These are phyloP conservation scores for Volvox reticuliferus DNA, from an alignment of 139 green algal genomes.

Conservation along the genomic window DNA sequence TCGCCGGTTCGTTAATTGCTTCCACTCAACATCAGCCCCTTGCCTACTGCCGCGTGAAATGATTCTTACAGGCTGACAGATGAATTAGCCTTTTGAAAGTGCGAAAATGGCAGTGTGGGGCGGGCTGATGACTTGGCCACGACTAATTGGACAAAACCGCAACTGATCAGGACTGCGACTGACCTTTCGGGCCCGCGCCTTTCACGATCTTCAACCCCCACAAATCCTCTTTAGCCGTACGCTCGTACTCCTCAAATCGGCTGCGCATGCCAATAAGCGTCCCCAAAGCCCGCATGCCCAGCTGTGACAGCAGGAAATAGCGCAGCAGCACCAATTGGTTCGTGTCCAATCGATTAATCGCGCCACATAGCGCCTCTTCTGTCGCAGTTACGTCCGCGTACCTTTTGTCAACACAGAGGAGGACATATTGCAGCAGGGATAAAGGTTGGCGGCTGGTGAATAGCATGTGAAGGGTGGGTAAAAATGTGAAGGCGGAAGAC, in stretches of 20 bases:
- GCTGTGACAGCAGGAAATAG: constrained; percentile 9
- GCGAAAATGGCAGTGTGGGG: too few relatives aligned
- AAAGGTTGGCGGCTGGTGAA: too few relatives aligned
- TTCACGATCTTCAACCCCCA: constrained; percentile 5
- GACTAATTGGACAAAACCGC: too few relatives aligned
- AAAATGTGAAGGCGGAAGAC: too few relatives aligned
- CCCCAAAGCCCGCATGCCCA: background rate
- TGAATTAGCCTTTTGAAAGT: too few relatives aligned
- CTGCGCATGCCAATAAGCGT: background rate
- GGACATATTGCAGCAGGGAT: too few relatives aligned
- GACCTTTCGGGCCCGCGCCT: background rate
- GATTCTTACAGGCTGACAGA: too few relatives aligned
- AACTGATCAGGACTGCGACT: background rate
- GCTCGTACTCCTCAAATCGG: background rate
- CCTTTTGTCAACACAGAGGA: background rate
- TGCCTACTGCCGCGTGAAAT: too few relatives aligned
- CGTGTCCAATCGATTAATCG: background rate
- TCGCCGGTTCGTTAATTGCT: too few relatives aligned
- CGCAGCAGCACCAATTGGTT: constrained; percentile 9
- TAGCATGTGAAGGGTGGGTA: too few relatives aligned
- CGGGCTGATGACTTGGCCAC: too few relatives aligned
- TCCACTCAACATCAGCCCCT: too few relatives aligned
- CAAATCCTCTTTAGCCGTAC: background rate
- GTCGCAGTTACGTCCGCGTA: background rate
- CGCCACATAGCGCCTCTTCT: background rate